Base-by-base conservation (phyloP, 2,329 filamentous ascomycete species). In the Septoria linicola region DNA sequence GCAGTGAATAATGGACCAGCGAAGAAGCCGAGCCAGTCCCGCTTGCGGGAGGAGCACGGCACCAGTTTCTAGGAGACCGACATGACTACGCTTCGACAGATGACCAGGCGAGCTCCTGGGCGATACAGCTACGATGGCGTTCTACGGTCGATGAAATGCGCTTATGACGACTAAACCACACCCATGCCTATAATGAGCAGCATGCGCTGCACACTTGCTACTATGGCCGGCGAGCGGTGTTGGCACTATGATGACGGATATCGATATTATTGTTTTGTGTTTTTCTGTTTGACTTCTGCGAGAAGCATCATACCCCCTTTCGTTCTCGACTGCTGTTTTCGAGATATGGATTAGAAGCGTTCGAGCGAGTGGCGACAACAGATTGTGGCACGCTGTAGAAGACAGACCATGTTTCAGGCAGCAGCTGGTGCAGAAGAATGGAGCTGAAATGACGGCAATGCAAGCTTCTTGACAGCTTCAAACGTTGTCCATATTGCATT, bases 1-100 rank as follows among this genome's bases (percentile, higher is more conserved):
- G 45, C 57, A 7, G 52, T 63, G 16, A 60, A 51, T 37, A 49
- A 53, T 13, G 51, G 41, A 32, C 54, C 56, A 14, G 53, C 54
- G 21, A 65, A 71, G 51, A 73, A 74, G 59, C 64, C 66, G 16
- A 70, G 68, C 57, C 57, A 63, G 49, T 63, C 62, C 16, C 59
- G 63, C 40, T 49, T 66, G 44, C 61, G 67, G 37, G 67, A 70
- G 47, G 64, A 70, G 36, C 53, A 60, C 43, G 59, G 59, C 19
- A 54, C 57, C 14, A 63, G 61, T 51, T 63, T 64, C 50, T 64
- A 54, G 43, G 53, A 48, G 27, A 48, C 30, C 14, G 32, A 51
- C 43, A 48, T 49, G 39, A 36, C 37, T 35, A 41, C 42, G 31
- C 49, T 27, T 41, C 41, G 37, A 57, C 48, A 55, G 51, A 50